These are phyloP conservation scores for Starmerella apis DNA, from an alignment of 805 yeast genomes.

Conservation along the genomic window DNA sequence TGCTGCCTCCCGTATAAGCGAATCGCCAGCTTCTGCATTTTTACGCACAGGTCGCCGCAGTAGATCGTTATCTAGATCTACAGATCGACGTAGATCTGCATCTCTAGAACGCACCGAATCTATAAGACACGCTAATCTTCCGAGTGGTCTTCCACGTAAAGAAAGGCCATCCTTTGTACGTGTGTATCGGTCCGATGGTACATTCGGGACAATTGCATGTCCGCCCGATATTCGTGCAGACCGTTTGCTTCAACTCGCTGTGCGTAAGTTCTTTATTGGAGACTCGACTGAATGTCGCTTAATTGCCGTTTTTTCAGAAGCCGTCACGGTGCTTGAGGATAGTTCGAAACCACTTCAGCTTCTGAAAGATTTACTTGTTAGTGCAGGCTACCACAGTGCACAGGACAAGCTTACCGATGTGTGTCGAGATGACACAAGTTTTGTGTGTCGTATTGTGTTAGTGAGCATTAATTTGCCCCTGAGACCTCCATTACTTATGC, in stretches of 20 bases:
- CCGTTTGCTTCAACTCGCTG: slow-evolving; percentile 59
- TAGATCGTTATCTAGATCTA: slow-evolving; percentile 6
- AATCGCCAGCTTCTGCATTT: not conserved
- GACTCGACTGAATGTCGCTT: slow-evolving; percentile 21
- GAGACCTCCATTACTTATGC: slow-evolving; percentile 18
- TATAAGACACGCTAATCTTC: slow-evolving; percentile 21
- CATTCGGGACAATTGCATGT: slow-evolving; percentile 73
- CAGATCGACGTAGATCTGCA: not conserved
- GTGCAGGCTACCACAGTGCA: slow-evolving; percentile 20
- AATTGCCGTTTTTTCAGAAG: slow-evolving; percentile 16
- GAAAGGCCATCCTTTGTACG: slow-evolving; percentile 37
- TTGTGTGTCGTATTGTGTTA: slow-evolving; percentile 23
- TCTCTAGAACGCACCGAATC: slow-evolving; percentile 2
- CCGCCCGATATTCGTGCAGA: slow-evolving; percentile 66
- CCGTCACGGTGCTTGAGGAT: slow-evolving; percentile 16
- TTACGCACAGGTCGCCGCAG: slow-evolving; percentile 1
- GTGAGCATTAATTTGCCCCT: slow-evolving; percentile 16
- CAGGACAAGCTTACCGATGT: slow-evolving; percentile 17
- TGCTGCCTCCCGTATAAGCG: not conserved
- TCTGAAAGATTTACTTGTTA: slow-evolving; percentile 15
- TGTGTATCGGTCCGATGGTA: slow-evolving; percentile 72
- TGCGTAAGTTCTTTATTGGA: slow-evolving; percentile 49
- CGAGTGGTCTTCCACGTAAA: slow-evolving; percentile 2
- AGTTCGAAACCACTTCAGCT: slow-evolving; percentile 16
- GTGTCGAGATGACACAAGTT: slow-evolving; percentile 24